A percentile compares a stretch with the other conserved stretches of the same genome.
phyloP scores from a whole-genome alignment of 2,329 filamentous ascomycete genomes.

The Diaporthe amygdali region DNA sequence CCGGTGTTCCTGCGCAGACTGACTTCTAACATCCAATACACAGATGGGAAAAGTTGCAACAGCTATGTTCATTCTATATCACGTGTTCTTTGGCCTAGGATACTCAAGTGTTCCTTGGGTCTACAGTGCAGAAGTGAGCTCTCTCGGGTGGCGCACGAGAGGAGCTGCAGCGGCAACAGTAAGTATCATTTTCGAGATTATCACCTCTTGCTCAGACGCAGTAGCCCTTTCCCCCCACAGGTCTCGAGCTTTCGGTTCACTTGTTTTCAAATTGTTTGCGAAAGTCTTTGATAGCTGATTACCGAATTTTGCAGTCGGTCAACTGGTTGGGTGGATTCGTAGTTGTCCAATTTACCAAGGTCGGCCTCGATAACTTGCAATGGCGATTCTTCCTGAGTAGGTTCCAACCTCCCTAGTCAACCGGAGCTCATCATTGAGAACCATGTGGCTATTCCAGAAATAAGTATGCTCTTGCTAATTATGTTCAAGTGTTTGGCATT shows the following conservation, averaged over 20 bases:
- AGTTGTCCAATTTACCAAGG: conserved; percentile 50
- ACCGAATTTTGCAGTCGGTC: conserved; percentile 33
- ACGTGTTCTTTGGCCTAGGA: conserved; percentile 46
- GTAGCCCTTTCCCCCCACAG: too few species aligned
- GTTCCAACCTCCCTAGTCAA: conserved; percentile 20
- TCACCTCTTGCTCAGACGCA: too few species aligned
- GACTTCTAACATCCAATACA: too few species aligned
- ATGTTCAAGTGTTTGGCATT: conserved; percentile 26
- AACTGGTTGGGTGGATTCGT: conserved; percentile 51
- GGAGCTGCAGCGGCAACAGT: conserved; percentile 48
- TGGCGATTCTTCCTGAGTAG: conserved; percentile 50
- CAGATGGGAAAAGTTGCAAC: conserved; percentile 44
- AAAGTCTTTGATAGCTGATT: not conserved
- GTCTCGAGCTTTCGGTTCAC: too few species aligned
- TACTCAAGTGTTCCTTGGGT: conserved; percentile 48
- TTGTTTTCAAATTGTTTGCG: too few species aligned
- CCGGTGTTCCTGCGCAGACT: too few species aligned
- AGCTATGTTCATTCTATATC: conserved; percentile 49
- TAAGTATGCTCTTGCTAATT: not conserved
- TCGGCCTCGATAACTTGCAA: conserved; percentile 43
- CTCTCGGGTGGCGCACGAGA: conserved; percentile 44
- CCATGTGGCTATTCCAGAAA: too few species aligned
- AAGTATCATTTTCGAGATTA: too few species aligned
- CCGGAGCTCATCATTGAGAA: not conserved
- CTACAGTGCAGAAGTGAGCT: conserved; percentile 48